Base-by-base conservation (phyloP, 257 asterid species). In the Capsicum chinense region DNA sequence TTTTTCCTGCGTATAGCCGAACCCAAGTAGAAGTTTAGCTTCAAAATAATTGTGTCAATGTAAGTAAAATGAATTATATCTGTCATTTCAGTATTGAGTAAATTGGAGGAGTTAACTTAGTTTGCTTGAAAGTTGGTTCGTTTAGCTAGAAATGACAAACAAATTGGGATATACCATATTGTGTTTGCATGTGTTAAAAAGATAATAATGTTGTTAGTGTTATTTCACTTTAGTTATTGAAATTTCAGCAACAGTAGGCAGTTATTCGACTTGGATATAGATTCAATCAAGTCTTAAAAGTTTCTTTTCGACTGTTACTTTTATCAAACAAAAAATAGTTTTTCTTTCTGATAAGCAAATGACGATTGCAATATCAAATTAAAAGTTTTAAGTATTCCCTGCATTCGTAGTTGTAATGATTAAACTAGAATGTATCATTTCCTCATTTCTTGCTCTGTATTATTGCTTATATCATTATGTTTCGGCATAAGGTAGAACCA, bases 401-500 rank as follows among this genome's bases (percentile, higher is more conserved):
- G 80, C 62, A 21, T 16, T 3, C 44, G 52, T 0, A 33, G 15
- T 15, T 68, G 14, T 39, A 48, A 69, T 39, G 79, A 39, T 69
- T 39, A 39, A 69, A 39, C 5, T 5, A 69, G 16, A 73, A 19
- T 68, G 81, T 71, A 33, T 37, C 66, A 47, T 37, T 52, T 68
- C 56, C 66, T 83, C 17, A 69, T 37, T 54, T 74, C 12, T 83
- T 56, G 44, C 26, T 16, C 21, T 63, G 56, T 54, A 26, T 88
- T 81, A 86, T 82, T 86, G 85, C 84, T 88, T 42, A 85, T 83
- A 83, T 84, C 81, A 33, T 73, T 81, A 35, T 89, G 84, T 90
- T 88, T 89, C 90, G 91, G 91, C 88, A 92, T 83, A 92, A 97
- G 99, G 98, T 97, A 95, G 99, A 97, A 84, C 99, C 98, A 91